Percentiles rank a stretch among this genome's conserved stretches.
These are phyloP conservation scores for Plectosphaerella plurivora DNA, from an alignment of 2,329 filamentous ascomycete species.

Conservation along the genomic window DNA sequence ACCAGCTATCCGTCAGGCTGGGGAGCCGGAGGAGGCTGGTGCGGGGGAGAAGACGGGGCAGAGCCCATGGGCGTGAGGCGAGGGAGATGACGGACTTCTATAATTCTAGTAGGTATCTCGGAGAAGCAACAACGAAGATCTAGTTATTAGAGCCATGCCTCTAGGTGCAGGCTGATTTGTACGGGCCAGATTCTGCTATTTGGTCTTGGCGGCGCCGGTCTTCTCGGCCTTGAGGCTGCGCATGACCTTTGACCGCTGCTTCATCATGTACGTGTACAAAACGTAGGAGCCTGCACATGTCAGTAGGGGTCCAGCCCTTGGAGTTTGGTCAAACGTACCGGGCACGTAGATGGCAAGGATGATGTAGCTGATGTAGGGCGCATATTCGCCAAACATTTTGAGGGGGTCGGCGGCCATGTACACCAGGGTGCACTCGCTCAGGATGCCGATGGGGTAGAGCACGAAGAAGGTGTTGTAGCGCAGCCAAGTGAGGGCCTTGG, in stretches of 20 bases:
- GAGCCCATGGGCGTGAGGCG: slow-evolving; percentile 2
- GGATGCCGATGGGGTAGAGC: slow-evolving; percentile 88
- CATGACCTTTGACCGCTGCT: slow-evolving; percentile 77
- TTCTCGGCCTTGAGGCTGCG: slow-evolving; percentile 51
- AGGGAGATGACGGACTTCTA: too few species aligned
- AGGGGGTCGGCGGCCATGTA: slow-evolving; percentile 64
- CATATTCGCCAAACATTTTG: slow-evolving; percentile 34
- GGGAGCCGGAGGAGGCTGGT: neutral
- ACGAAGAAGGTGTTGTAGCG: slow-evolving; percentile 91
- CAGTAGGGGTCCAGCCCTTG: neutral
- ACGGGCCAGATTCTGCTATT: neutral
- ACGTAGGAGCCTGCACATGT: slow-evolving; percentile 62
- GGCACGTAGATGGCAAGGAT: slow-evolving; percentile 76
- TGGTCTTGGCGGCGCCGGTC: slow-evolving; percentile 9
- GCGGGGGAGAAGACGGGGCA: slow-evolving; percentile 2
- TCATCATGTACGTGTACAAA: slow-evolving; percentile 92
- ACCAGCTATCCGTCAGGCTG: slow-evolving; percentile 11
- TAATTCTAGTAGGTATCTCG: too few species aligned
- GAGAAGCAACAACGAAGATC: too few species aligned
- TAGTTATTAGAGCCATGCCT: too few species aligned
- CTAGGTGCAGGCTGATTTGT: too few species aligned
- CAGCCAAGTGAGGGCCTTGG: slow-evolving; percentile 69
- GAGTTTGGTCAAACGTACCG: slow-evolving; percentile 47
- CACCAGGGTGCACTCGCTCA: slow-evolving; percentile 80
- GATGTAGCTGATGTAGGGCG: slow-evolving; percentile 56